Percentiles rank a stretch among this genome's conserved stretches.
phyloP scores from a whole-genome alignment of 176 grass and related monocot genomes.

The Oryza coarctata region DNA sequence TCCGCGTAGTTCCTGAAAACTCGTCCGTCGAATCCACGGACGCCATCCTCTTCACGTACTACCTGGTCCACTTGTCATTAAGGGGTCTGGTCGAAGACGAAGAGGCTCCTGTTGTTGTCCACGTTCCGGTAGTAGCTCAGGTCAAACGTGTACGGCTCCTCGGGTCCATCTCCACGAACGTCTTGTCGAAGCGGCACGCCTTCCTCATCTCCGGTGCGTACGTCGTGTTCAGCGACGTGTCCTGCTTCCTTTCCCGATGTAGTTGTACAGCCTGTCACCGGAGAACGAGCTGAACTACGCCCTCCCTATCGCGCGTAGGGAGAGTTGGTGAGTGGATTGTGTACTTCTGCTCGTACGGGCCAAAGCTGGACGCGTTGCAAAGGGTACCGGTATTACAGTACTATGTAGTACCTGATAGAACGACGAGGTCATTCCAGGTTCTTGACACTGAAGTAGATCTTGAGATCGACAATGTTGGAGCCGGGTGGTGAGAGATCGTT shows the following conservation, averaged over 20 bases:
- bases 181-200: background rate
- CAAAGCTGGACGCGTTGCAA: background rate
- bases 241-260: conserved; percentile 37
- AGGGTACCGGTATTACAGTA: background rate
- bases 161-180: conserved; percentile 30
- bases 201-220: conserved; percentile 42
- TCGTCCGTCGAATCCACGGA: conserved; percentile 36
- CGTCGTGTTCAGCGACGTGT: conserved; percentile 50
- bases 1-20: conserved; percentile 46
- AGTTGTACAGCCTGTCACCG: conserved; percentile 55
- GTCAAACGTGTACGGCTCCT: conserved; percentile 37
- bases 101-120: conserved; percentile 21
- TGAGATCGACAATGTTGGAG: conserved; percentile 50
- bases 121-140: conserved; percentile 49
- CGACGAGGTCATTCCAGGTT: conserved; percentile 51
- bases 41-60: conserved; percentile 55
- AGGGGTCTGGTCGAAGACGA: conserved; percentile 55
- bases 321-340: background rate
- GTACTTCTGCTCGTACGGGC: background rate
- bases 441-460: conserved; percentile 64
- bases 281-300: conserved; percentile 49
- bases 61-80: conserved; percentile 35
- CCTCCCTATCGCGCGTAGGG: conserved; percentile 51
- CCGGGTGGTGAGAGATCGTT: conserved; percentile 40
- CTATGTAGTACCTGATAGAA: conserved; percentile 29